Base-by-base conservation (phyloP, 805 yeast genomes). In the Ogataea kodamae region DNA sequence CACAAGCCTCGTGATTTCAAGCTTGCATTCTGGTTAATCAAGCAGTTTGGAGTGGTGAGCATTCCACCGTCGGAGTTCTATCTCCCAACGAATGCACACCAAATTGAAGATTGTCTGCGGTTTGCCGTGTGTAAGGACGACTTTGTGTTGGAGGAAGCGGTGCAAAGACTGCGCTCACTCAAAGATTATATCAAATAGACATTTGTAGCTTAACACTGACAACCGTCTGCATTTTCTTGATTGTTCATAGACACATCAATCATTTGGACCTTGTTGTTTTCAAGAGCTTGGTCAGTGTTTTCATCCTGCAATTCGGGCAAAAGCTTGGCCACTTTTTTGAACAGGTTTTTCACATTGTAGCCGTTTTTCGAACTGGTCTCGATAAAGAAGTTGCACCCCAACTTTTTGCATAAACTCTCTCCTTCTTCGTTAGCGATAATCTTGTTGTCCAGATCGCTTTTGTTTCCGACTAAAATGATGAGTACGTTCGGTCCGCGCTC, bases 1-100 rank as follows among this genome's bases (percentile, higher is more conserved):
- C 59, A 59, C 21, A 76, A 83, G 43, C 90, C 95, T 10, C 78
- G 78, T 44, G 98, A 92, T 64, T 92, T 88, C 70, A 77, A 76
- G 55, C 69, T 81, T 44, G 94, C 96, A 1, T 86, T 85, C 62
- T 92, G 97, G 97, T 69, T 92, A 40, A 87, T 88, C 52, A 80
- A 77, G 55, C 95, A 88, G 55, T 59, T 90, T 38, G 98, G 98
- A 8, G 94, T 92, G 24, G 97, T 92, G 13, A 82, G 95, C 4
- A 92, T 92, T 45, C 98, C 98, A 8, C 97, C 97, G 18, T 82
- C 96, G n/a, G 97, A 90, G 61, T 92, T 92, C 54, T 77, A 85
- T 51, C 72, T 78, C 26, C 73, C 77, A 7, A 78, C 74, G 40
- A 78, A 82, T 45, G 88, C 83, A 19, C 67, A 74, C 36, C 76